These are phyloP conservation scores for Austropuccinia psidii DNA, from an alignment of 1,284 basidiomycete species.

Conservation along the genomic window DNA sequence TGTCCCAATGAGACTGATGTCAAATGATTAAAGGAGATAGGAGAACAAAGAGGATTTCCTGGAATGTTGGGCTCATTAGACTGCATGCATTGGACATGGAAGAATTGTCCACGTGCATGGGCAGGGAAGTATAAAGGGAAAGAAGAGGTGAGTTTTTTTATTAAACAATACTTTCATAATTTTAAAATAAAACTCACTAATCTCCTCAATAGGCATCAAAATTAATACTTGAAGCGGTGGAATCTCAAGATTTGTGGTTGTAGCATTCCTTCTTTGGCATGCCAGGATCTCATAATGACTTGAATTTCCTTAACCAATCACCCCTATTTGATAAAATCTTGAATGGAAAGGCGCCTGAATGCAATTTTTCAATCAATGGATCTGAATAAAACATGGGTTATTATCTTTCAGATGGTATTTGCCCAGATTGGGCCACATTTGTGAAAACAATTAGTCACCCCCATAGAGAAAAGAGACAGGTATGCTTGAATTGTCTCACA, in stretches of 20 bases:
- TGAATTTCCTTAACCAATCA: neutral
- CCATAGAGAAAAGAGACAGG: neutral
- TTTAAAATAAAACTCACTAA: no score
- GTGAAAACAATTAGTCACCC: neutral
- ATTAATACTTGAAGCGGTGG: neutral
- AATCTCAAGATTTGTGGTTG: neutral
- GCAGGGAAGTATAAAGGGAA: conserved; percentile 1
- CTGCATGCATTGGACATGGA: conserved; percentile 6
- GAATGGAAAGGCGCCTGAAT: neutral
- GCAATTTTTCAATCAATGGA: neutral
- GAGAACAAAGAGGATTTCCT: neutral
- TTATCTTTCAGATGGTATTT: neutral
- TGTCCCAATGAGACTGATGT: neutral
- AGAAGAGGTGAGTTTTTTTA: neutral
- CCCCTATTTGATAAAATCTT: neutral
- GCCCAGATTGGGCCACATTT: neutral
- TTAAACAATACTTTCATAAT: no score
- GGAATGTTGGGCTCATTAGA: conserved; percentile 4
- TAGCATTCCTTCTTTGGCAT: conserved; percentile 2
- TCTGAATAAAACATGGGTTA: neutral
- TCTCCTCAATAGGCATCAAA: neutral
- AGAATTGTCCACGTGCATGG: neutral
- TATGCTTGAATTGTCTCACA: no score
- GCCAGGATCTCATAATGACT: neutral
- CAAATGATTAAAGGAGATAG: neutral